Percentiles rank a stretch among this genome's conserved stretches.
phyloP scores from a whole-genome alignment of 2,329 filamentous ascomycete species.

The Immersiporthe knoxdaviesiana region DNA sequence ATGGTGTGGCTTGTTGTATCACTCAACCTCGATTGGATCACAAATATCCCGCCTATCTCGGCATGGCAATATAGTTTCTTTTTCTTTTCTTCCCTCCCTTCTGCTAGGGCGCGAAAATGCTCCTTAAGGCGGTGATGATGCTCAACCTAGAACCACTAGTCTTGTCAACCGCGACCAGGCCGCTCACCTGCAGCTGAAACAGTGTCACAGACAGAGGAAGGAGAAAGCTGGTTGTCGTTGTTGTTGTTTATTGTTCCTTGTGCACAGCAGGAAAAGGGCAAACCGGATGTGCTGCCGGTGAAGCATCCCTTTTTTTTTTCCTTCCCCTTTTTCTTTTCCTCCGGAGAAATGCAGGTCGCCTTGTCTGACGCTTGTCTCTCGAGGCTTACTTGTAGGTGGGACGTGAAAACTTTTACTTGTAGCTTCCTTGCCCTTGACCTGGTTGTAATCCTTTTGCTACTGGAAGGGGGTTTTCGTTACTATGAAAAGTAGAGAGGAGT shows the following conservation, averaged over 20 bases:
- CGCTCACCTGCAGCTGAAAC: slow-evolving; percentile 20
- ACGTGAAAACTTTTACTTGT: not conserved
- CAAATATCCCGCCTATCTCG: not conserved
- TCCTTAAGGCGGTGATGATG: not conserved
- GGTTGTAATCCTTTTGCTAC: not conserved
- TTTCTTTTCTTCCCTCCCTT: not conserved
- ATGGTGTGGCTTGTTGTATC: not conserved
- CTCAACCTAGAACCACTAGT: not conserved
- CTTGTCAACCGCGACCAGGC: slow-evolving; percentile 4
- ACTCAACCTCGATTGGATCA: not conserved
- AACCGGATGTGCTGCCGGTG: slow-evolving; percentile 12
- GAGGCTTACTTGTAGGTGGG: not conserved
- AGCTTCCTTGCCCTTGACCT: not conserved
- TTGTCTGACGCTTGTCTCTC: slow-evolving; percentile 10
- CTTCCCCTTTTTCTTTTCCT: too few relatives aligned
- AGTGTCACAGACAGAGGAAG: slow-evolving; percentile 5
- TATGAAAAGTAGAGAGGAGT: too few relatives aligned
- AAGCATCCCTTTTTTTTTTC: slow-evolving; percentile 3
- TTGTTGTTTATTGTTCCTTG: not conserved
- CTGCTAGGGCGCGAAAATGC: not conserved
- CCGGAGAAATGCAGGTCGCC: slow-evolving; percentile 16
- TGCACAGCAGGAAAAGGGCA: not conserved
- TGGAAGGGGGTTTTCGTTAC: too few relatives aligned
- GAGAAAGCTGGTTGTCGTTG: not conserved
- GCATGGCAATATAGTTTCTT: not conserved